Evolutionary conservation across 2,329 filamentous ascomycete species (phyloP).

Genomic region (Delphinella strobiligena): DNA sequence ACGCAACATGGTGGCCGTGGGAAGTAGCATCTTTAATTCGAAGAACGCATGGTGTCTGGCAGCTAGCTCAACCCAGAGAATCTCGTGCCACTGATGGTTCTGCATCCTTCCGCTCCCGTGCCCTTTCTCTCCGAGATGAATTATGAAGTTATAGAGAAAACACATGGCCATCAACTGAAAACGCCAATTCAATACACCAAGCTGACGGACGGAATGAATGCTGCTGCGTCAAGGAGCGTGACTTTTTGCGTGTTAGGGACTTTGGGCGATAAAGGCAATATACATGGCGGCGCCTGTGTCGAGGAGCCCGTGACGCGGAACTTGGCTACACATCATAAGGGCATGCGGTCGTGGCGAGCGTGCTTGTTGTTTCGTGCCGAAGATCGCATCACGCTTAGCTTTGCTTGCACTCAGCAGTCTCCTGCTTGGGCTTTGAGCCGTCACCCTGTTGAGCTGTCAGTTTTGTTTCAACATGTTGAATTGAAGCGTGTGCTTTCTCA

Average conservation of each 20-base stretch:
- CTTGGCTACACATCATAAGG: neutral
- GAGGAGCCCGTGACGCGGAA: neutral
- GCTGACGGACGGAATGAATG: conserved; percentile 2
- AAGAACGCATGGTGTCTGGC: neutral
- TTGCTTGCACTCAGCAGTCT: conserved; percentile 92
- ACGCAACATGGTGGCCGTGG: too few species aligned
- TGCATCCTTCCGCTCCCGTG: neutral
- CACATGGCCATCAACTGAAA: neutral
- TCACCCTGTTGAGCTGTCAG: conserved; percentile 51
- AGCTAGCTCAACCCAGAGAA: neutral
- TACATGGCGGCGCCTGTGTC: conserved; percentile 6
- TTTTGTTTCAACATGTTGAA: neutral
- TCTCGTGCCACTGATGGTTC: neutral
- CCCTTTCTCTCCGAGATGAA: neutral
- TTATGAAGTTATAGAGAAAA: neutral
- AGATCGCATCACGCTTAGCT: conserved; percentile 40
- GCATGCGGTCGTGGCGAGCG: neutral
- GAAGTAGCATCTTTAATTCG: neutral
- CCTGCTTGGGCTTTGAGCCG: conserved; percentile 81
- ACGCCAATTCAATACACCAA: conserved; percentile 2
- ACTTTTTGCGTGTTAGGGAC: conserved; percentile 6
- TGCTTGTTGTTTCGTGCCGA: neutral
- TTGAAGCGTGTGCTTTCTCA: conserved; percentile 16
- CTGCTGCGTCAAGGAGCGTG: conserved; percentile 10
- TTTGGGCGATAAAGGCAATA: conserved; percentile 4